Conservation (phyloP, 2,329 filamentous ascomycete genomes). For the Hypoxylon sp. region DNA sequence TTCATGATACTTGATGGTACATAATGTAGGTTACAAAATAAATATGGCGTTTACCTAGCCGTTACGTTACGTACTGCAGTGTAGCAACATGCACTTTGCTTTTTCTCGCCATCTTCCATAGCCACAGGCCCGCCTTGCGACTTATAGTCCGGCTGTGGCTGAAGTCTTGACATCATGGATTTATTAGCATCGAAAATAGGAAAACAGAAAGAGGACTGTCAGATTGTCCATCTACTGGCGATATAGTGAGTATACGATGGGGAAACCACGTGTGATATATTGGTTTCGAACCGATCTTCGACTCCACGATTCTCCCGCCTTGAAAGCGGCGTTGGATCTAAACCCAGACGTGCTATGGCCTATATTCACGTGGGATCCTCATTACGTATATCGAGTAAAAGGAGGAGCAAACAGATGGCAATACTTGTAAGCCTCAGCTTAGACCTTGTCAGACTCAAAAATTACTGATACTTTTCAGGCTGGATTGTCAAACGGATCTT, state of each 20-base stretch:
- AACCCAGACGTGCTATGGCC: constrained; percentile 75
- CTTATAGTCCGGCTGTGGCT: constrained; percentile 27
- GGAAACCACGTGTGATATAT: constrained; percentile 68
- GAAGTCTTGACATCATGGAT: constrained; percentile 39
- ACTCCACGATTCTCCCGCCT: constrained; percentile 78
- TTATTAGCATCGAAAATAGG: neutral
- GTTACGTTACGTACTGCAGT: no score
- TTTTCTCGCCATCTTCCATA: constrained; percentile 9
- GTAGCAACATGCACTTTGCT: constrained; percentile 2
- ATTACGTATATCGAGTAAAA: constrained; percentile 77
- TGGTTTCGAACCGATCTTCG: constrained; percentile 84
- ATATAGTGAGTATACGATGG: constrained; percentile 43
- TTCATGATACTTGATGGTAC: no score
- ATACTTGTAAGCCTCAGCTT: constrained; percentile 62
- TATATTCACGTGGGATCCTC: constrained; percentile 82
- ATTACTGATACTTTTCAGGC: constrained; percentile 49
- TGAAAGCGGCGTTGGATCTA: constrained; percentile 75
- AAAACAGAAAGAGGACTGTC: no score
- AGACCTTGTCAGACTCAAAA: neutral
- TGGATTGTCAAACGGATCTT: constrained; percentile 78
- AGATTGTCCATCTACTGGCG: no score
- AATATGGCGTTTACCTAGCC: no score
- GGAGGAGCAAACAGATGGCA: constrained; percentile 79
- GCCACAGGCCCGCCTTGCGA: constrained; percentile 10
- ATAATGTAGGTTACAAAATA: no score